Base-by-base conservation (phyloP, 2,329 filamentous ascomycete genomes). In the Aspergillus clavatus region DNA sequence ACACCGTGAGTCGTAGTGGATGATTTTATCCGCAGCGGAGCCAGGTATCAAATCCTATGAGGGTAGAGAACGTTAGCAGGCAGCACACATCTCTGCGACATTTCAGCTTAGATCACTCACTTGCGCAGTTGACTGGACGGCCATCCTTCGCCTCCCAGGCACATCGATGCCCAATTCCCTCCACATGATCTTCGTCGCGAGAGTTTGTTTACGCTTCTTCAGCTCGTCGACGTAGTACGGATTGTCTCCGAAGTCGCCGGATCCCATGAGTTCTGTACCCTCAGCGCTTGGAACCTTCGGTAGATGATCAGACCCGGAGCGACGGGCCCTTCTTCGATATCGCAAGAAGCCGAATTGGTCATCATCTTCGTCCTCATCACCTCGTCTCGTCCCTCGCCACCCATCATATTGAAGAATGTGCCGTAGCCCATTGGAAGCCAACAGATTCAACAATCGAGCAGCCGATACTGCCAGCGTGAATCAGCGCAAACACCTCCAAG, bases 201-300 rank as follows among this genome's bases (percentile, higher is more conserved):
- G 66, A 36, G 70, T 76, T 55, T 71, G 74, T 54, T 79, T 82
- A 51, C 81, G 78, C 62, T 83, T 80, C 48, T 68, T 66, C 33
- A 69, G 57, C 38, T 65, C 61, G 71, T 79, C 49, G 60, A 74
- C 48, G 68, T 75, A 53, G 72, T 72, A 56, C 73, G 84, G 77
- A 46, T 82, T 85, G 14, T 75, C 74, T 26, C 91, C 91, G 68
- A 96, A 97, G 2, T 73, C 75, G 1, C 91, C 91, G 23, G 83
- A 85, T 29, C 81, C 75, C 89, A 97, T 95, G 50, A 97, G 72
- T 55, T 84, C 80, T 39, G 69, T 75, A 6, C 93, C 91, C 50
- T 81, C 77, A 8, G 86, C 81, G 58, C 84, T 95, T 0, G 91
- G 91, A 0, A 95, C 82, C 56, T 86, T 86, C n/a, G 90, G 88